phyloP scores from a whole-genome alignment of 257 asterid species.

The Fraxinus anomala region DNA sequence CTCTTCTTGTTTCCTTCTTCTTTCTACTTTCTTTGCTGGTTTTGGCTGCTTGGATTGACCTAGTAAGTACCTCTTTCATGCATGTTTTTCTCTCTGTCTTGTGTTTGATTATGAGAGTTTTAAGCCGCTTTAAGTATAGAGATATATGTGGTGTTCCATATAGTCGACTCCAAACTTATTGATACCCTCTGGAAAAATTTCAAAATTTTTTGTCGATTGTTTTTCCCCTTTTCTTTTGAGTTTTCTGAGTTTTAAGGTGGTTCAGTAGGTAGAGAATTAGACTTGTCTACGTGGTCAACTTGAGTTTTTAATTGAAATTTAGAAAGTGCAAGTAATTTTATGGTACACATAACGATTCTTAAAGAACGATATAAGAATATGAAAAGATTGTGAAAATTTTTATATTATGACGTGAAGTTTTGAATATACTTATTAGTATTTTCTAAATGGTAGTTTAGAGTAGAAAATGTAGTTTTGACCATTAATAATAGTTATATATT shows the following conservation, averaged over 20 bases:
- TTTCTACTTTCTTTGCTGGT: constrained; percentile 35
- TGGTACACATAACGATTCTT: no score
- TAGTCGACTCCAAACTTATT: no score
- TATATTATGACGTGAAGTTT: no score
- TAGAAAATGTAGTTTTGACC: background rate
- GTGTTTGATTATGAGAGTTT: no score
- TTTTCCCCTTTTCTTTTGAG: background rate
- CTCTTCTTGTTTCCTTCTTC: constrained; percentile 34
- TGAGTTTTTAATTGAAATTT: background rate
- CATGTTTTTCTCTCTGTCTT: background rate
- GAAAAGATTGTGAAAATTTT: no score
- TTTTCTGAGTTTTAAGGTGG: background rate
- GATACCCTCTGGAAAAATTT: background rate
- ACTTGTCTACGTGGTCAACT: background rate
- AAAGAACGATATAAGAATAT: no score
- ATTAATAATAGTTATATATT: background rate
- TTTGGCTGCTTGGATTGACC: constrained; percentile 39
- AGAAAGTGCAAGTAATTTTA: no score
- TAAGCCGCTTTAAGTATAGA: no score
- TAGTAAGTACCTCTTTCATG: constrained; percentile 36
- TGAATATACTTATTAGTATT: no score
- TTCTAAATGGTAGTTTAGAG: background rate
- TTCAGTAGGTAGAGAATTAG: no score
- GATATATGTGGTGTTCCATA: no score
- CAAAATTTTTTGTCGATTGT: background rate